Evolutionary conservation across 768 basidiomycete genomes (phyloP), one percentile per base, ranked within the genome.

Genomic region (Russula vinacea): DNA sequence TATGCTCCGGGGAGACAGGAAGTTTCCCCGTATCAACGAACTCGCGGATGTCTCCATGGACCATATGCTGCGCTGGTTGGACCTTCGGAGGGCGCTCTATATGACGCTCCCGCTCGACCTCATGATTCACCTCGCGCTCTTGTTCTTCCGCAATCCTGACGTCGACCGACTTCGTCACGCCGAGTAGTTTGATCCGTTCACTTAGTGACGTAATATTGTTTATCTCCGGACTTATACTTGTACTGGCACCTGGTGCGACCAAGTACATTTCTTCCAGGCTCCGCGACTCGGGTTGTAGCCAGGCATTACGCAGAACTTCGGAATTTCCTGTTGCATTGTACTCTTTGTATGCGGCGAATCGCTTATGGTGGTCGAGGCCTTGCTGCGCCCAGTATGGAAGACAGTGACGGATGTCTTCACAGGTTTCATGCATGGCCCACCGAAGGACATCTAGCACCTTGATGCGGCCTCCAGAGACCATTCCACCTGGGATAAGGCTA

Each of bases 51-150:
- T 63, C 65, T 10, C 35, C n/a, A n/a, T 50, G 51, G 29, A 64
- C 22, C 32, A 19, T 5, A 39, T 67, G 56, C 29, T 40, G 8
- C 9, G 65, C 62, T 5, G 65, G 57, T 19, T 14, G 24, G 39
- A 55, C 52, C 45, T 54, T 67, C 29, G 51, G 47, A 49, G 62
- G 65, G 11, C 40, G 56, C 37, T 55, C 24, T 10, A 63, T 50
- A 35, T 63, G 57, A 54, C 57, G 62, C 37, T 62, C 62, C 8
- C n/a, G 56, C 57, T 67, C 65, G 2, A 64, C 19, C 22, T 67
- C 65, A n/a, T 64, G 62, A 37, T 57, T 33, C 16, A 67, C 65
- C 26, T 67, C 65, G 8, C 62, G 62, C 45, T 64, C 45, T 47
- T 47, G 45, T 13, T 47, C 45, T 47, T 47, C 45, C 45, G 45